These are phyloP conservation scores for Eucalyptus camaldulensis DNA, from an alignment of 345 rosid genomes.

Conservation along the genomic window DNA sequence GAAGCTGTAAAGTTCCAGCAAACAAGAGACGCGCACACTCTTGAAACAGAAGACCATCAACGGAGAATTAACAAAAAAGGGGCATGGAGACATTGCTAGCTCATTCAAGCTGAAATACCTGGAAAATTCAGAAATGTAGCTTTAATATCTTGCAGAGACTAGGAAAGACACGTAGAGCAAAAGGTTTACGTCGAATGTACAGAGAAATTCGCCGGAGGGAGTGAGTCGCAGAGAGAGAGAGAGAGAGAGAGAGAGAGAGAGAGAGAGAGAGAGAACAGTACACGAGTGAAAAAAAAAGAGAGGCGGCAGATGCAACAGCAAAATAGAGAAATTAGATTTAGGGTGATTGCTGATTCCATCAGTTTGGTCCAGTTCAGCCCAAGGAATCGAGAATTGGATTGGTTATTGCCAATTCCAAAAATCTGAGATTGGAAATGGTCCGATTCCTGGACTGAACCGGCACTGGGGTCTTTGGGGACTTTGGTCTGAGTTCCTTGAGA, in stretches of 20 bases:
- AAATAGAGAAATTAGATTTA: too few relatives aligned
- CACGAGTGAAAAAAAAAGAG: too few relatives aligned
- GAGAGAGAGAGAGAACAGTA: not conserved
- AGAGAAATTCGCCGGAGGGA: not conserved
- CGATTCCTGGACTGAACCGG: rapidly evolving
- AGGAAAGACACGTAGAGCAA: not conserved
- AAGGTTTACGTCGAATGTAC: not conserved
- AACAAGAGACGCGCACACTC: not conserved
- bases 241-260: not conserved
- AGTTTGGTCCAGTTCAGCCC: rapidly evolving
- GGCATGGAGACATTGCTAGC: not conserved
- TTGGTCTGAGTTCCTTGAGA: not conserved
- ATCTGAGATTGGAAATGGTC: rapidly evolving
- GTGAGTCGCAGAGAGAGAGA: not conserved
- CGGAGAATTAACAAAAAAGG: not conserved
- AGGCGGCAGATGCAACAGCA: too few relatives aligned
- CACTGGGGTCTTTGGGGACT: not conserved
- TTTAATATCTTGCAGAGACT: not conserved
- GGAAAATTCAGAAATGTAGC: not conserved
- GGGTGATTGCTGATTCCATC: not conserved
- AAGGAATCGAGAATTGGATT: not conserved
- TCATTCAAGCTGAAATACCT: not conserved
- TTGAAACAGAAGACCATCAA: not conserved
- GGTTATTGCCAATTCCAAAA: not conserved
- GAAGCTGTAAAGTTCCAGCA: not conserved